Percentiles rank a stretch among this genome's conserved stretches.
Conservation (phyloP, 2,329 filamentous ascomycete species). For the Aspergillus eucalypticola region DNA sequence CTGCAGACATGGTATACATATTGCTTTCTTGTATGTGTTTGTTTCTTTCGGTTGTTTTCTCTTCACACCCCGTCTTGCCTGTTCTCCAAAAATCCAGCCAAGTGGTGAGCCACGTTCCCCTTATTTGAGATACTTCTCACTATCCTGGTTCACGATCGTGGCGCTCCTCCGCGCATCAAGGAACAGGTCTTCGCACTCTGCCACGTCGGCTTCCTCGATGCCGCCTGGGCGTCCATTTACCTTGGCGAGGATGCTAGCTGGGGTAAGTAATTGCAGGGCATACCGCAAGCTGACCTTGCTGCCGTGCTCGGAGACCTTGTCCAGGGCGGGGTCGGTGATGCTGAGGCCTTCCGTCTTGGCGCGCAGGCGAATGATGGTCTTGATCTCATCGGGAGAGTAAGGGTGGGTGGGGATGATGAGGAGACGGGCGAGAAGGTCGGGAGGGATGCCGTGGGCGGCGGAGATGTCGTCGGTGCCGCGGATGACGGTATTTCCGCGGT, state of each 20-base stretch:
- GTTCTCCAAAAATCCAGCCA: background rate
- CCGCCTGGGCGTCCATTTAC: constrained; percentile 72
- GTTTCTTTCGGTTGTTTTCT: background rate
- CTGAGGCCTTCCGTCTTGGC: constrained; percentile 77
- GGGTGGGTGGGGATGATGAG: constrained; percentile 94
- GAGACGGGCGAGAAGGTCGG: constrained; percentile 88
- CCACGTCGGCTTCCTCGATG: constrained; percentile 75
- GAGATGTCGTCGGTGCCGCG: constrained; percentile 77
- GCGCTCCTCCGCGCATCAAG: constrained; percentile 80
- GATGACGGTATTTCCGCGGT: constrained; percentile 90
- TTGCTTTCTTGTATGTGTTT: constrained; percentile 8
- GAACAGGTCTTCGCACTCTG: constrained; percentile 81
- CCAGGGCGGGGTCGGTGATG: constrained; percentile 78
- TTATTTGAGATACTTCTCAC: constrained; percentile 65
- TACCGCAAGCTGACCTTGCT: constrained; percentile 89
- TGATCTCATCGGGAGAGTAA: constrained; percentile 86
- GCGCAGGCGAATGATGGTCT: constrained; percentile 83
- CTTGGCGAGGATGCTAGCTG: constrained; percentile 85
- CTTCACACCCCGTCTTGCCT: background rate
- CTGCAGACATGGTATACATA: constrained; percentile 21
- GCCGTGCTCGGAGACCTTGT: constrained; percentile 83
- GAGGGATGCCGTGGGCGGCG: constrained; percentile 88
- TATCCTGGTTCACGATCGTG: constrained; percentile 65
- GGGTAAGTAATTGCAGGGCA: constrained; percentile 86
- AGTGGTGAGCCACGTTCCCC: constrained; percentile 6